Conservation (phyloP, 345 rosid genomes). For the Rubroshorea leprosula region DNA sequence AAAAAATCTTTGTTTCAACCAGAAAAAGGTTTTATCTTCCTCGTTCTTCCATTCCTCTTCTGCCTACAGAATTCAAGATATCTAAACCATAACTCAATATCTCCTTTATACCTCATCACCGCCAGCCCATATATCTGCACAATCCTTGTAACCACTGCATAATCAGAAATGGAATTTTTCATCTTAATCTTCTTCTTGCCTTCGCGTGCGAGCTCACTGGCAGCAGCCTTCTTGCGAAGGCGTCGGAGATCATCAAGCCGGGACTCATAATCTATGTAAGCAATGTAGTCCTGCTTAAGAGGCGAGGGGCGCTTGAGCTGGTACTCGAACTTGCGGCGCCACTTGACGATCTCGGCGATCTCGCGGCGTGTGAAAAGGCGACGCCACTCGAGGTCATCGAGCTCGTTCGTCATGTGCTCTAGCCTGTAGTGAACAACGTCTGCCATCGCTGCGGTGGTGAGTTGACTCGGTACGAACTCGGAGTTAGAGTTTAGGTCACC, state of each 20-base stretch:
- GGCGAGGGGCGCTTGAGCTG: slow-evolving; percentile 86
- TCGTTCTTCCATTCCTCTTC: slow-evolving; percentile 78
- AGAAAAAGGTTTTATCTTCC: slow-evolving; percentile 40
- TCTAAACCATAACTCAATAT: slow-evolving; percentile 75
- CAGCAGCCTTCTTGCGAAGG: slow-evolving; percentile 54
- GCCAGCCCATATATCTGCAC: slow-evolving; percentile 67
- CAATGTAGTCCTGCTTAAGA: slow-evolving; percentile 68
- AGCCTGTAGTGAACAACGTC: slow-evolving; percentile 91
- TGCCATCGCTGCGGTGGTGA: slow-evolving; percentile 44
- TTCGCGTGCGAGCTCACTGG: slow-evolving; percentile 22
- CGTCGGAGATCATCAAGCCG: slow-evolving; percentile 69
- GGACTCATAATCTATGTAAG: slow-evolving; percentile 78
- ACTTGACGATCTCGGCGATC: slow-evolving; percentile 77
- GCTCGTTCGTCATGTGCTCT: slow-evolving; percentile 94
- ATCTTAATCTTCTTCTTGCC: slow-evolving; percentile 30
- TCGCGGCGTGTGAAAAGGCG: slow-evolving; percentile 66
- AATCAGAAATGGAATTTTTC: slow-evolving; percentile 62
- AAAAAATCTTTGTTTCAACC: too few relatives aligned
- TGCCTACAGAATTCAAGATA: slow-evolving; percentile 76
- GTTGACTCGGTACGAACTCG: slow-evolving; percentile 2
- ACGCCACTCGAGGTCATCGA: slow-evolving; percentile 76
- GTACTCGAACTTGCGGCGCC: slow-evolving; percentile 88
- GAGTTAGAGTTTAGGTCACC: slow-evolving; percentile 19
- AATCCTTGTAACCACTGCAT: slow-evolving; percentile 57
- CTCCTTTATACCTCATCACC: slow-evolving; percentile 75